Percentiles rank a stretch among this genome's conserved stretches.
Evolutionary conservation across 805 yeast genomes (phyloP).

Genomic region (Candida corydali): DNA sequence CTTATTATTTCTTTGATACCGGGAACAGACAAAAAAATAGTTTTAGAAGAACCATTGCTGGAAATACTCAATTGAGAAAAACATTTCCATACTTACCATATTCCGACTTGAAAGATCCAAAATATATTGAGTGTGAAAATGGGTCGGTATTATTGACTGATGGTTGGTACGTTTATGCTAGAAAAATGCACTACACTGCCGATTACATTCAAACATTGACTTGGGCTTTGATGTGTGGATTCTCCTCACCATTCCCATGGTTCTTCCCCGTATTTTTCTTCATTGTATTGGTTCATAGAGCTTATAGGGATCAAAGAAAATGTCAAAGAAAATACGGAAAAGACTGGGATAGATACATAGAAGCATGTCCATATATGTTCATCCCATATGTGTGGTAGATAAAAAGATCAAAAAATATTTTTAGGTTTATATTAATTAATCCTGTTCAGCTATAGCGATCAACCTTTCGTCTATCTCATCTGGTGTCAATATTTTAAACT

Average conservation of each 20-base stretch:
- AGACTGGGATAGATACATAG: constrained; percentile 85
- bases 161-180: constrained; percentile 92
- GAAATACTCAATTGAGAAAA: constrained; percentile 72
- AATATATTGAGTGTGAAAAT: constrained; percentile 75
- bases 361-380: constrained; percentile 87
- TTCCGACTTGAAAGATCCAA: constrained; percentile 78
- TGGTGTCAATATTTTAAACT: constrained; percentile 67
- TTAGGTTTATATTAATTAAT: constrained; percentile 32
- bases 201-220: constrained; percentile 83
- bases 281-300: constrained; percentile 82
- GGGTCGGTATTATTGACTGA: constrained; percentile 85
- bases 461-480: constrained; percentile 94
- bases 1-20: constrained; percentile 93
- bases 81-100: constrained; percentile 92
- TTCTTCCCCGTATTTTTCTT: constrained; percentile 92
- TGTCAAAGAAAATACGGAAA: constrained; percentile 86
- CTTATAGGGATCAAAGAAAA: constrained; percentile 80
- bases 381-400: constrained; percentile 76
- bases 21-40: constrained; percentile 93
- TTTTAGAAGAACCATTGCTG: constrained; percentile 79
- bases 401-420: background rate
- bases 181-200: constrained; percentile 93
- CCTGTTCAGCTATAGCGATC: constrained; percentile 94
- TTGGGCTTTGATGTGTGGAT: constrained; percentile 93
- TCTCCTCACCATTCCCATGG: constrained; percentile 87